Evolutionary conservation across 2,329 filamentous ascomycete genomes (phyloP), one percentile per base, ranked within the genome.

Genomic region (Zopfia rhizophila): DNA sequence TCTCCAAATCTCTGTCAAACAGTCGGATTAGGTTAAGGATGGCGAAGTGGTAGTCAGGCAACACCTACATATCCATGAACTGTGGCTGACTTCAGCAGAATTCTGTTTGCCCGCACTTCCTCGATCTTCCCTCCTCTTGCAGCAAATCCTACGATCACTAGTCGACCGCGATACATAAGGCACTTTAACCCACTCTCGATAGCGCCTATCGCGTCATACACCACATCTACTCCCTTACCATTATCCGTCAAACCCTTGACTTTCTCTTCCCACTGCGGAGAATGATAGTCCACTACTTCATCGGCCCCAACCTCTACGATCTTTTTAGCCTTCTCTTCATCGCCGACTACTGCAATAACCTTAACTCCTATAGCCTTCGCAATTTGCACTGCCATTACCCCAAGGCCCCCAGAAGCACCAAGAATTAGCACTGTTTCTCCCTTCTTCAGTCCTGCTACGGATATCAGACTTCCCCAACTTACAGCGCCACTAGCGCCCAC

Each of bases 101-200:
- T 66, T 18, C 78, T 69, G 51, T 84, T 84, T 73, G 82, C 79
- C 21, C 75, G 74, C 35, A 84, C 70, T 27, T 73, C 72, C 60
- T 85, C 82, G 69, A 85, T 78, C 6, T 76, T 66, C 0, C 80
- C 79, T 12, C 67, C 74, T 36, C 77, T 70, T 1, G 78, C 83
- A 5, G 82, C 82, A 59, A 86, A 86, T 0, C 83, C 83, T 2
- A 84, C 74, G 19, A 86, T 70, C 2, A 86, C 72, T 13, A 86
- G 66, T 22, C 77, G 69, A 0, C 82, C 83, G 24, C 76, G 73
- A 58, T 83, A 79, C 17, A 73, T 80, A 22, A 83, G 65, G 53
- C 81, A 83, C 46, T 77, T 77, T 19, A 86, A 61, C 27, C 79
- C 81, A 46, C 75, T 75, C 48, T 79, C 75, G 6, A 85, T 80